Conservation (phyloP, 2,329 filamentous ascomycete species). For the Trichothecium roseum region DNA sequence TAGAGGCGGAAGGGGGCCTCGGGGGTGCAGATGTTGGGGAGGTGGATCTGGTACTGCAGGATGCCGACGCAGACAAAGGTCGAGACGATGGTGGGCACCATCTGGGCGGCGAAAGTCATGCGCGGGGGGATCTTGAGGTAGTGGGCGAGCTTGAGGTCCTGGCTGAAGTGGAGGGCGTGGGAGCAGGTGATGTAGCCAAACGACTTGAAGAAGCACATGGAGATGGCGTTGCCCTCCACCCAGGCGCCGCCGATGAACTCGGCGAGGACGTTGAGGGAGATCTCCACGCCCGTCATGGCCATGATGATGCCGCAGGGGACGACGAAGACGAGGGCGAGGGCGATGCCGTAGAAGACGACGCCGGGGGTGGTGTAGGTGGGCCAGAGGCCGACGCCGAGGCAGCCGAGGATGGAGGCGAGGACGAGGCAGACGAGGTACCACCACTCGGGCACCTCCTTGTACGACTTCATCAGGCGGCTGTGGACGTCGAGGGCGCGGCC, state of each 20-base stretch:
- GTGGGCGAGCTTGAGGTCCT: slow-evolving; percentile 37
- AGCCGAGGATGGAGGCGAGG: slow-evolving; percentile 32
- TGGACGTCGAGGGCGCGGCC: slow-evolving; percentile 32
- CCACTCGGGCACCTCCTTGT: slow-evolving; percentile 41
- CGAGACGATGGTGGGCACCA: slow-evolving; percentile 44
- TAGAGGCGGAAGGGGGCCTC: slow-evolving; percentile 37
- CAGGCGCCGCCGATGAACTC: slow-evolving; percentile 43
- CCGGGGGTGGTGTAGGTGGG: slow-evolving; percentile 39
- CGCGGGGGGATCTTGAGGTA: slow-evolving; percentile 53
- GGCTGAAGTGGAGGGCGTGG: slow-evolving; percentile 39
- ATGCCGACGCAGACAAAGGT: slow-evolving; percentile 40
- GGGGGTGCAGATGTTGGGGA: slow-evolving; percentile 36
- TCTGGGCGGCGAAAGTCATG: slow-evolving; percentile 48
- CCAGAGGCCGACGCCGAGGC: slow-evolving; percentile 36
- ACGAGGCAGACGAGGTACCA: slow-evolving; percentile 37
- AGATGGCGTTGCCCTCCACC: slow-evolving; percentile 38
- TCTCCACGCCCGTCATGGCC: slow-evolving; percentile 41
- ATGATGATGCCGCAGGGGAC: slow-evolving; percentile 42
- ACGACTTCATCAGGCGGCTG: slow-evolving; percentile 35
- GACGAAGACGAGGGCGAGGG: slow-evolving; percentile 38
- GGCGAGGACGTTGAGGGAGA: slow-evolving; percentile 41
- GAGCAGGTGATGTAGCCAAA: slow-evolving; percentile 39
- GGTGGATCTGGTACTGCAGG: slow-evolving; percentile 37
- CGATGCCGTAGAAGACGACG: slow-evolving; percentile 40
- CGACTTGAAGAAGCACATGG: slow-evolving; percentile 45